Evolutionary conservation across 2,329 filamentous ascomycete species (phyloP), one percentile per base, ranked within the genome.

Genomic region (Clathrospora elynae): DNA sequence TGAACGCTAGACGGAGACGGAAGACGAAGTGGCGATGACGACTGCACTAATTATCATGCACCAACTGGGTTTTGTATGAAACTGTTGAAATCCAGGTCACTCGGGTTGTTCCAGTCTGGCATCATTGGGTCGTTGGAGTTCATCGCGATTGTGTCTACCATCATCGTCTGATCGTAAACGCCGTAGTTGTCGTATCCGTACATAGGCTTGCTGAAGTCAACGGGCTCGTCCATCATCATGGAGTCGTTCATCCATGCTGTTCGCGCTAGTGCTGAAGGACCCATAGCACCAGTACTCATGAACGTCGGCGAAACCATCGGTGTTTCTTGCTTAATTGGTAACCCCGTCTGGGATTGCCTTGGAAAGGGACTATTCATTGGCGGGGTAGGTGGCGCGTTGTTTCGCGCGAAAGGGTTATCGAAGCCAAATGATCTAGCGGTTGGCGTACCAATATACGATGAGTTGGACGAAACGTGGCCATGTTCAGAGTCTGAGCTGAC

Each of bases 401-500:
- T 55, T 12, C 62, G 65, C 19, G 57, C 38, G 49, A 68, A 70
- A 3, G 65, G 49, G 39, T 60, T 59, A 46, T 46, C 52, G 52
- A 64, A 63, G 4, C 63, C 54, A 19, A 68, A 57, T 4, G 61
- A 57, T 48, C 58, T 59, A 6, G 66, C 62, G 40, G 71, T 60
- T 6, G 64, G 73, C 6, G 73, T 74, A 23, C 67, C 64, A 33
- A 57, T 54, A 31, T 69, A 62, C 2, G 71, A 67, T 16, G 68
- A 71, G 8, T 61, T 53, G 6, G 66, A 64, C 3, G 68, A 67
- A 24, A 59, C 57, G 36, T 78, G 75, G 30, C 76, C 75, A 52
- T 77, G 77, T 18, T 83, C 79, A 5, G 81, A 83, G 35, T 80
- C 77, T 26, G 77, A 80, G 55, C 81, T 81, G 41, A 79, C 72